Conservation (phyloP, 352 stramenopile species). For the Pythium rhizo-oryzae region DNA sequence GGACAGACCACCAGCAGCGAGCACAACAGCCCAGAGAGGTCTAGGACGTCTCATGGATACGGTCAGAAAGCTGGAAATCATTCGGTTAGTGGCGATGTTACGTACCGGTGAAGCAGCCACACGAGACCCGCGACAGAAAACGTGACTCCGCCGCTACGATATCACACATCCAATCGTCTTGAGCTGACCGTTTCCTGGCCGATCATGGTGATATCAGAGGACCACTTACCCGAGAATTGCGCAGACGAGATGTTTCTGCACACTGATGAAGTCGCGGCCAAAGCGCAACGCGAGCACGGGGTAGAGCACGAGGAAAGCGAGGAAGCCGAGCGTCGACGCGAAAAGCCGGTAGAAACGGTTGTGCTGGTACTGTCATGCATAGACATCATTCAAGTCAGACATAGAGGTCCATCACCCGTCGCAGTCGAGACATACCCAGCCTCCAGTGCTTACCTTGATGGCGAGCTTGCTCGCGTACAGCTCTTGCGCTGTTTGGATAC, state of each 20-base stretch:
- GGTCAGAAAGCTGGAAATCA: neutral
- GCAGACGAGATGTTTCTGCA: constrained; percentile 50
- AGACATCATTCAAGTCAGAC: neutral
- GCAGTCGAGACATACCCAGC: neutral
- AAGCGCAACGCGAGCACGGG: constrained; percentile 37
- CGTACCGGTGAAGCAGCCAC: constrained; percentile 59
- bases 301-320: constrained; percentile 65
- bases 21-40: constrained; percentile 48
- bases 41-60: constrained; percentile 25
- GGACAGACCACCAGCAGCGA: constrained; percentile 36
- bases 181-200: too few species aligned
- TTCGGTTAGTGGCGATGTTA: neutral
- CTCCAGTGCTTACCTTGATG: constrained; percentile 37
- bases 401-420: neutral
- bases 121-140: constrained; percentile 47
- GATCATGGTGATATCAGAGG: too few species aligned
- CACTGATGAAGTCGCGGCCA: constrained; percentile 28
- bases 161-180: neutral
- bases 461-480: constrained; percentile 53
- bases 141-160: constrained; percentile 43
- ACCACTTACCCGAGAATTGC: constrained; percentile 23
- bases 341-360: constrained; percentile 74
- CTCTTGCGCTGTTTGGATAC: constrained; percentile 45
- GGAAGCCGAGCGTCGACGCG: constrained; percentile 59
- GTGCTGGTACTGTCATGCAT: constrained; percentile 44